phyloP scores from a whole-genome alignment of 1,284 basidiomycete species.

The Heterobasidion parviporum region DNA sequence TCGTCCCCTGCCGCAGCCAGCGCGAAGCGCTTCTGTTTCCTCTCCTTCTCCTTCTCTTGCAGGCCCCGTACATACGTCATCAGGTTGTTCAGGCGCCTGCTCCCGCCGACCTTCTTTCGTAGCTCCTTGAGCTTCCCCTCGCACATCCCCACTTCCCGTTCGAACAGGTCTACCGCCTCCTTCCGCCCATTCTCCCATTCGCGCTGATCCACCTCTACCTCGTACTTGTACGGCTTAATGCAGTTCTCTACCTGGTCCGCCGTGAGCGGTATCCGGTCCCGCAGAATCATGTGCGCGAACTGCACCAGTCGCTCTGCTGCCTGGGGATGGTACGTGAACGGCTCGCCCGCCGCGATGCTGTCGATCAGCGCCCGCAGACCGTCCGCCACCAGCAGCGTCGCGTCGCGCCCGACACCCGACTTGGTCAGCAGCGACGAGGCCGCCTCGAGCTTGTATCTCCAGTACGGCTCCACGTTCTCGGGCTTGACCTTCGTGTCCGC shows the following conservation, averaged over 20 bases:
- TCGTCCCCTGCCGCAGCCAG: conserved; percentile 25
- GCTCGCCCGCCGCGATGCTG: conserved; percentile 80
- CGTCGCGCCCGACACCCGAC: conserved; percentile 91
- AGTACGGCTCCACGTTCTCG: conserved; percentile 84
- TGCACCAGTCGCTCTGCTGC: conserved; percentile 85
- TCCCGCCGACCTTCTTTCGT: conserved; percentile 78
- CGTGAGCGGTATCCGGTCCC: conserved; percentile 87
- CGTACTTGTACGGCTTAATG: conserved; percentile 99
- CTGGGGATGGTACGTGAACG: conserved; percentile 85
- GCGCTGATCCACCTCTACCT: conserved; percentile 81
- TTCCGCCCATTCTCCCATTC: conserved; percentile 89
- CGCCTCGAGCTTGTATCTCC: conserved; percentile 94
- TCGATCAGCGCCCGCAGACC: conserved; percentile 87
- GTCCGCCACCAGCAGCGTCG: conserved; percentile 93
- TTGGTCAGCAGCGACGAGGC: conserved; percentile 91
- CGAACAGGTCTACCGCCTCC: conserved; percentile 71
- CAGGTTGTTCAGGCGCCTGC: conserved; percentile 69
- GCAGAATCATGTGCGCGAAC: conserved; percentile 87
- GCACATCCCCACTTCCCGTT: conserved; percentile 80
- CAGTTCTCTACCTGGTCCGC: conserved; percentile 99
- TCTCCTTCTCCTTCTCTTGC: conserved; percentile 77
- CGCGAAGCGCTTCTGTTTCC: conserved; percentile 39
- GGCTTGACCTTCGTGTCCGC: conserved; percentile 64
- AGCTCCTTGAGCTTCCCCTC: conserved; percentile 85
- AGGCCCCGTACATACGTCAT: conserved; percentile 78